Conservation (phyloP, 2,329 filamentous ascomycete genomes). For the Ophiocordyceps camponoti-rufipedis region DNA sequence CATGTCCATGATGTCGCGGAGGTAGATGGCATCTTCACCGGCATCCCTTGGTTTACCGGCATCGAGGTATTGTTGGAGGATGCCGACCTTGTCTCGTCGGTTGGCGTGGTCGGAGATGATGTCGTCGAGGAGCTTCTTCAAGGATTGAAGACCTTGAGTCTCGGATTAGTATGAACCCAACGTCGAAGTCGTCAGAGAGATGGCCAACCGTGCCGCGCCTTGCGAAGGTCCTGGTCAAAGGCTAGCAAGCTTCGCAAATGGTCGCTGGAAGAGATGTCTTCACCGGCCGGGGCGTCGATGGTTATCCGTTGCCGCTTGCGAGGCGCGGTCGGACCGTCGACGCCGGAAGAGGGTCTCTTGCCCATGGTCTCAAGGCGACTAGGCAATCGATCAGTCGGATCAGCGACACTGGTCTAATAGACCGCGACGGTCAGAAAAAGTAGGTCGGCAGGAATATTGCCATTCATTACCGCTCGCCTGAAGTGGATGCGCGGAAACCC, state of each 20-base stretch:
- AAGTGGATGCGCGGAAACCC: not conserved
- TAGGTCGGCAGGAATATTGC: not conserved
- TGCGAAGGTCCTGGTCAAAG: slow-evolving; percentile 51
- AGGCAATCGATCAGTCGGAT: too few species aligned
- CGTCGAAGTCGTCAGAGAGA: not conserved
- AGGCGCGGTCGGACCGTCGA: slow-evolving; percentile 20
- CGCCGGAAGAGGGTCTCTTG: slow-evolving; percentile 22
- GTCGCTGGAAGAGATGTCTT: slow-evolving; percentile 42
- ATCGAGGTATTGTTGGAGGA: slow-evolving; percentile 53
- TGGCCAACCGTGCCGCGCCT: slow-evolving; percentile 44
- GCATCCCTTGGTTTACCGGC: slow-evolving; percentile 27
- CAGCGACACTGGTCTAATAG: not conserved
- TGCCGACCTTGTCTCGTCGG: slow-evolving; percentile 25
- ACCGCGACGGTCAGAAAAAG: not conserved
- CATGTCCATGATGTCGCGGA: slow-evolving; percentile 67
- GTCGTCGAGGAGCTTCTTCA: slow-evolving; percentile 54
- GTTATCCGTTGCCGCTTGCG: slow-evolving; percentile 38
- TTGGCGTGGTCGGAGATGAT: slow-evolving; percentile 32
- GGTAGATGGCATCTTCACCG: slow-evolving; percentile 35
- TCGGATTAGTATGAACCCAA: not conserved
- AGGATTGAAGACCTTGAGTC: slow-evolving; percentile 40
- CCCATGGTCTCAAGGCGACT: slow-evolving; percentile 15
- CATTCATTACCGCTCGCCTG: not conserved
- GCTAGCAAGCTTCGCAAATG: slow-evolving; percentile 51
- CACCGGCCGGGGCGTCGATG: slow-evolving; percentile 37